phyloP scores from a whole-genome alignment of 202 grass and related monocot genomes.

The Digitaria exilis region DNA sequence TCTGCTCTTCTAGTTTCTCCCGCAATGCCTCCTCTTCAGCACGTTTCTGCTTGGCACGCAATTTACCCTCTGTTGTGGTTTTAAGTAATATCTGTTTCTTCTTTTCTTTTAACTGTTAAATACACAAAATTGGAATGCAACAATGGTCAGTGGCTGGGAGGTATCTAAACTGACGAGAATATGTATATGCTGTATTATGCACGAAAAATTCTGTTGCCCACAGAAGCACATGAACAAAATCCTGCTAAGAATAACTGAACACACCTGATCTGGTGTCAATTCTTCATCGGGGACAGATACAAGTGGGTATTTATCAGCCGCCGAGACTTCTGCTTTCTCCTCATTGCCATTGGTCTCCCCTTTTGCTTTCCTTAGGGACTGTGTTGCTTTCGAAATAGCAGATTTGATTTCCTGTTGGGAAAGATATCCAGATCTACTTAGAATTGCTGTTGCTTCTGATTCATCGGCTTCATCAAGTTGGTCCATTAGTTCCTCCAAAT shows the following conservation, averaged over 20 bases:
- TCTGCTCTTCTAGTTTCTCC: slow-evolving; percentile 90
- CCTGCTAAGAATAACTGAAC: slow-evolving; percentile 20
- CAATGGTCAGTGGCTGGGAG: slow-evolving; percentile 23
- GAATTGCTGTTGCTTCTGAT: slow-evolving; percentile 63
- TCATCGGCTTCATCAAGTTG: slow-evolving; percentile 80
- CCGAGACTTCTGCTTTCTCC: slow-evolving; percentile 65
- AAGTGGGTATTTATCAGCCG: slow-evolving; percentile 85
- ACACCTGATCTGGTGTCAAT: slow-evolving; percentile 84
- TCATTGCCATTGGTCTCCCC: slow-evolving; percentile 72
- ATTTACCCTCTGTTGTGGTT: slow-evolving; percentile 84
- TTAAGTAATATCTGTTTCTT: slow-evolving; percentile 91
- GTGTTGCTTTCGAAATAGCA: slow-evolving; percentile 60
- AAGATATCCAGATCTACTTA: slow-evolving; percentile 59
- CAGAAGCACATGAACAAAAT: slow-evolving; percentile 31
- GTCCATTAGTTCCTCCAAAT: slow-evolving; percentile 68
- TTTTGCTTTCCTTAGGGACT: slow-evolving; percentile 88
- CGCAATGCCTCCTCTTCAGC: slow-evolving; percentile 83
- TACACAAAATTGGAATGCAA: slow-evolving; percentile 29
- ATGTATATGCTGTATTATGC: slow-evolving; percentile 12
- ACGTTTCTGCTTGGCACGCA: slow-evolving; percentile 88
- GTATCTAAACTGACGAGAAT: slow-evolving; percentile 13
- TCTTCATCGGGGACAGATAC: slow-evolving; percentile 78
- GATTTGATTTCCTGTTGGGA: slow-evolving; percentile 94
- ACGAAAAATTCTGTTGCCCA: slow-evolving; percentile 25
- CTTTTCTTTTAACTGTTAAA: slow-evolving; percentile 90